Percentiles rank a stretch among this genome's conserved stretches.
Conservation (phyloP, 2,329 filamentous ascomycete species). For the Pseudocercospora fijiensis region DNA sequence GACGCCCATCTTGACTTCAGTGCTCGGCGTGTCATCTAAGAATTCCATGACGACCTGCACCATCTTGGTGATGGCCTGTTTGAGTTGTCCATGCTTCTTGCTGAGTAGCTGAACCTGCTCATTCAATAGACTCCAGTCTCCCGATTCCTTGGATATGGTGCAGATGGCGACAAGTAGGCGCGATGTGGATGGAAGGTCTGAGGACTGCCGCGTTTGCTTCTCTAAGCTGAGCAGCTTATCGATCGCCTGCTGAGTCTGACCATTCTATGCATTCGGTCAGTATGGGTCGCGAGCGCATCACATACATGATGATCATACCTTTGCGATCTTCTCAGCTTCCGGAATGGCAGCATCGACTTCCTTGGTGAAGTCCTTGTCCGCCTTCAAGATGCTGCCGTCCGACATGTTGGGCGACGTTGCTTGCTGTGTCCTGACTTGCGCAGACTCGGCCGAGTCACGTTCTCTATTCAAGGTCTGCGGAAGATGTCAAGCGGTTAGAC, state of each 20-base stretch:
- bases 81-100: conserved; percentile 99
- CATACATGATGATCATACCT: conserved; percentile 17
- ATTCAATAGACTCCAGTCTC: conserved; percentile 92
- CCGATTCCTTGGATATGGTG: conserved; percentile 87
- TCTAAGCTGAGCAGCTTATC: conserved; percentile 90
- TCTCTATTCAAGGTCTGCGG: background rate
- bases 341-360: conserved; percentile 90
- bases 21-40: conserved; percentile 77
- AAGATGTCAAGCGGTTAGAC: background rate
- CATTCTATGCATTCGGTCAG: conserved; percentile 48
- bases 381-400: conserved; percentile 72
- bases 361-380: conserved; percentile 98
- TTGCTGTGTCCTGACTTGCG: background rate
- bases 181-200: conserved; percentile 92
- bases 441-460: background rate
- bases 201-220: conserved; percentile 97
- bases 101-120: conserved; percentile 94
- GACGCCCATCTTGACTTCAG: conserved; percentile 85
- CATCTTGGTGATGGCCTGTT: conserved; percentile 98
- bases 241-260: conserved; percentile 79
- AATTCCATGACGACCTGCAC: conserved; percentile 94
- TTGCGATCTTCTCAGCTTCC: conserved; percentile 81
- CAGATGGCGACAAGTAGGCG: conserved; percentile 83
- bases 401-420: conserved; percentile 60
- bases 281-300: background rate